Percentiles rank a stretch among this genome's conserved stretches.
Conservation (phyloP, 768 basidiomycete genomes). For the Tricholoma matsutake region DNA sequence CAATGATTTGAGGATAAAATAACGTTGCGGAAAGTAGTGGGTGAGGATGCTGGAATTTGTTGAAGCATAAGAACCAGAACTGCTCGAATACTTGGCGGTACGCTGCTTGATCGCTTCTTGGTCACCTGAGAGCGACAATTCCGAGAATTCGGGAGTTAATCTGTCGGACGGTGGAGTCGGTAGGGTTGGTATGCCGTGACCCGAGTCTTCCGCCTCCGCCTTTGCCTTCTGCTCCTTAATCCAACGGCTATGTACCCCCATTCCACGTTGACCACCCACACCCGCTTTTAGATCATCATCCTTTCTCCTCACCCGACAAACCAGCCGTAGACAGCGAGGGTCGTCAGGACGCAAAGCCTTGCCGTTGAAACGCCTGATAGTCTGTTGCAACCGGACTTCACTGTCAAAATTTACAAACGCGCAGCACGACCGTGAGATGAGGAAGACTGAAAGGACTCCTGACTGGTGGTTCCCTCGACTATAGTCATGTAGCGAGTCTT, state of each 20-base stretch:
- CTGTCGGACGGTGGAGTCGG: conserved; percentile 26
- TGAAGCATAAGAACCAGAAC: conserved; percentile 71
- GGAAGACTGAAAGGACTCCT: conserved; percentile 83
- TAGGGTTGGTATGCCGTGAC: conserved; percentile 17
- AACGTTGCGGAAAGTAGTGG: conserved; percentile 80
- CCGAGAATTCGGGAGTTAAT: conserved; percentile 22
- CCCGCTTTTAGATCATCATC: conserved; percentile 89
- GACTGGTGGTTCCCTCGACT: conserved; percentile 13
- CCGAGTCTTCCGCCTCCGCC: conserved; percentile 21
- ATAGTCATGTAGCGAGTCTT: not conserved
- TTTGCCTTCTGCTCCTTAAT: conserved; percentile 58
- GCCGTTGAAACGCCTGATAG: conserved; percentile 75
- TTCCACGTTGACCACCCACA: conserved; percentile 87
- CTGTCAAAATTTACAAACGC: conserved; percentile 88
- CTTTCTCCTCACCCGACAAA: conserved; percentile 77
- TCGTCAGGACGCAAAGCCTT: conserved; percentile 66
- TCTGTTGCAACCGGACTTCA: conserved; percentile 56
- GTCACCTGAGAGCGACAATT: conserved; percentile 39
- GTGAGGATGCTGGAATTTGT: conserved; percentile 80
- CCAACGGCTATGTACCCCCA: conserved; percentile 82
- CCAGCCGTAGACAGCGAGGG: conserved; percentile 67
- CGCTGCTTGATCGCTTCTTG: conserved; percentile 29
- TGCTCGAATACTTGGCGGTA: conserved; percentile 42
- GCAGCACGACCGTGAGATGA: conserved; percentile 93
- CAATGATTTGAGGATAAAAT: conserved; percentile 88